Conservation (phyloP, 441 rosid genomes). For the Pelargonium fulgidum region DNA sequence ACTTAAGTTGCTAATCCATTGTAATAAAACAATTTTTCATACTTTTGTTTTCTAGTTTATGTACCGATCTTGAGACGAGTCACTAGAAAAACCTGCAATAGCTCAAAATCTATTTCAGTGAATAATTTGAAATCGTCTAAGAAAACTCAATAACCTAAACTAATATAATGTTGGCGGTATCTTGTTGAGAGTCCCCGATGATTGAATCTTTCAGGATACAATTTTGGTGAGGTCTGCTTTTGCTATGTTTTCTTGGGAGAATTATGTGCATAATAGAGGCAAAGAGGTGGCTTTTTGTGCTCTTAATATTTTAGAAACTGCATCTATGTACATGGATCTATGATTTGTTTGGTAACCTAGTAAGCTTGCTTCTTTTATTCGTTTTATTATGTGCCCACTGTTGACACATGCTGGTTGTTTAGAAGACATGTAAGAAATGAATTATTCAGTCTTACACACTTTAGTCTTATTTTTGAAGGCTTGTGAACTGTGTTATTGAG, state of each 20-base stretch:
- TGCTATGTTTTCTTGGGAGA: not conserved
- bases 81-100: not conserved
- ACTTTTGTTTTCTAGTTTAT: not conserved
- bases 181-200: not conserved
- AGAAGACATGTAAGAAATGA: not conserved
- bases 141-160: not conserved
- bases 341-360: no score
- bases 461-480: slow-evolving; percentile 45
- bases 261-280: not conserved
- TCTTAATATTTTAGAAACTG: not conserved
- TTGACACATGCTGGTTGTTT: no score
- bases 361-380: no score
- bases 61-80: not conserved
- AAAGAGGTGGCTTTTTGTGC: not conserved
- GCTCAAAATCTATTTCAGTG: not conserved
- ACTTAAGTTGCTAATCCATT: not conserved
- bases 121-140: not conserved
- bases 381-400: no score
- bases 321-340: not conserved
- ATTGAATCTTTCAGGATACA: not conserved
- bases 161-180: not conserved
- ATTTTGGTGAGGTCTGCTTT: not conserved
- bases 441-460: slow-evolving; percentile 1
- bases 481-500: slow-evolving; percentile 84
- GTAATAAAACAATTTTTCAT: not conserved